Evolutionary conservation across 73 alveolate species (phyloP).

Genomic region (Stentor coeruleus): DNA sequence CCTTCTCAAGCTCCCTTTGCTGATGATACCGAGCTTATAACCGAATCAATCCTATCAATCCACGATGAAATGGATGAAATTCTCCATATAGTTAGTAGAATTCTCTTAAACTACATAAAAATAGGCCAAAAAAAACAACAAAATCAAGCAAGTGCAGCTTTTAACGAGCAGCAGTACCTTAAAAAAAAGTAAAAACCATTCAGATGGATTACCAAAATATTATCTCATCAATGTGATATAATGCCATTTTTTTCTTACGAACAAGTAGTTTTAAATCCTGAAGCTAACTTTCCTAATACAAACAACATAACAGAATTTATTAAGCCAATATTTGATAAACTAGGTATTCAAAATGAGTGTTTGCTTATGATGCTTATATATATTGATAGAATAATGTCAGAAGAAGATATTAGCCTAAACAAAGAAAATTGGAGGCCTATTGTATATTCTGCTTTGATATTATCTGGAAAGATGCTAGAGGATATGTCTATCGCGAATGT

Average conservation of each 20-base stretch:
- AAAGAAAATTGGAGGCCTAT: slow-evolving; percentile 36
- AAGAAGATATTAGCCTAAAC: slow-evolving; percentile 27
- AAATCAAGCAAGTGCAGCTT: not conserved
- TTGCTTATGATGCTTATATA: slow-evolving; percentile 35
- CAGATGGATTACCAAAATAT: not conserved
- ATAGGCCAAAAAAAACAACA: not conserved
- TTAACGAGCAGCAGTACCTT: not conserved
- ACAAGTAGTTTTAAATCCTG: not conserved
- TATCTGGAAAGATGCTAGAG: not conserved
- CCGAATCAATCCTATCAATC: not conserved
- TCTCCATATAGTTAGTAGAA: not conserved
- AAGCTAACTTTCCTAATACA: not conserved
- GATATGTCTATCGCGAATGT: not conserved
- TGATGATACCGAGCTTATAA: no score
- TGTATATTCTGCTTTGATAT: not conserved
- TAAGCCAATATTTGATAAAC: slow-evolving; percentile 31
- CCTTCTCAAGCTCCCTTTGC: not conserved
- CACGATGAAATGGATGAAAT: not conserved
- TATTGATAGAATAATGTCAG: slow-evolving; percentile 37
- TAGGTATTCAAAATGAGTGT: slow-evolving; percentile 36
- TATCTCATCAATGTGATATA: not conserved
- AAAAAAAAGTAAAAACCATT: no score
- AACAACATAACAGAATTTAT: slow-evolving; percentile 25
- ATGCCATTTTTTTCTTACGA: not conserved
- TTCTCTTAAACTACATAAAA: not conserved